phyloP scores from a whole-genome alignment of 352 stramenopile species.

The Globisporangium emineosum region DNA sequence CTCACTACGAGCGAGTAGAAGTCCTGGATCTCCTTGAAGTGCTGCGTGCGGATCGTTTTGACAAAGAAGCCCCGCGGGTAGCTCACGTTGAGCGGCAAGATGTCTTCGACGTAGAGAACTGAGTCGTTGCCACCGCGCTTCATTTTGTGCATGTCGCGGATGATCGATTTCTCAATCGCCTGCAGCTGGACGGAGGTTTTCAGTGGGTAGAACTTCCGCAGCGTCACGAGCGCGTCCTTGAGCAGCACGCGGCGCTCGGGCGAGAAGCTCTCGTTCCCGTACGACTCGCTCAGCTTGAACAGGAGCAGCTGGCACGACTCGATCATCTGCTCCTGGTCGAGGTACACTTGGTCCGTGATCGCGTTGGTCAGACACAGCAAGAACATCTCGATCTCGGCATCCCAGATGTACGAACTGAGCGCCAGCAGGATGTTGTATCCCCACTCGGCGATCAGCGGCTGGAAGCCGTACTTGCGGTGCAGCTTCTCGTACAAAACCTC shows the following conservation, averaged over 20 bases:
- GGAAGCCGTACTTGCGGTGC: conserved; percentile 77
- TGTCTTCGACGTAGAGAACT: conserved; percentile 71
- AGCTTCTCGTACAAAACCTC: conserved; percentile 76
- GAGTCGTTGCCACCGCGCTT: conserved; percentile 67
- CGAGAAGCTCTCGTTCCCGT: conserved; percentile 55
- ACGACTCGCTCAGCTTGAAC: conserved; percentile 42
- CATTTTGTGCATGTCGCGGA: conserved; percentile 80
- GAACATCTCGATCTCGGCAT: conserved; percentile 80
- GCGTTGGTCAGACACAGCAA: conserved; percentile 64
- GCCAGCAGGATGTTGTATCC: conserved; percentile 82
- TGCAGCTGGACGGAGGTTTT: conserved; percentile 74
- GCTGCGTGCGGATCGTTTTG: conserved; percentile 75
- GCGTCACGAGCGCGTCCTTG: conserved; percentile 67
- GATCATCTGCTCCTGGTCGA: conserved; percentile 74
- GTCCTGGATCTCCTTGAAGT: conserved; percentile 84
- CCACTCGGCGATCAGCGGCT: conserved; percentile 80
- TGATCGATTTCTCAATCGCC: conserved; percentile 71
- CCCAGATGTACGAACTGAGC: conserved; percentile 65
- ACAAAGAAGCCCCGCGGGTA: conserved; percentile 70
- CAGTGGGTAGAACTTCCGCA: conserved; percentile 77
- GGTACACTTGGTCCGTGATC: conserved; percentile 64
- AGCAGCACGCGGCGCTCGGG: conserved; percentile 50
- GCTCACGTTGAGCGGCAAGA: conserved; percentile 42
- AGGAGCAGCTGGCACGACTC: conserved; percentile 47
- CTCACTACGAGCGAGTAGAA: conserved; percentile 55